Evolutionary conservation across 192 early-diverging fungal species (phyloP), one percentile per base, ranked within the genome.

Genomic region (Lobosporangium transversale): DNA sequence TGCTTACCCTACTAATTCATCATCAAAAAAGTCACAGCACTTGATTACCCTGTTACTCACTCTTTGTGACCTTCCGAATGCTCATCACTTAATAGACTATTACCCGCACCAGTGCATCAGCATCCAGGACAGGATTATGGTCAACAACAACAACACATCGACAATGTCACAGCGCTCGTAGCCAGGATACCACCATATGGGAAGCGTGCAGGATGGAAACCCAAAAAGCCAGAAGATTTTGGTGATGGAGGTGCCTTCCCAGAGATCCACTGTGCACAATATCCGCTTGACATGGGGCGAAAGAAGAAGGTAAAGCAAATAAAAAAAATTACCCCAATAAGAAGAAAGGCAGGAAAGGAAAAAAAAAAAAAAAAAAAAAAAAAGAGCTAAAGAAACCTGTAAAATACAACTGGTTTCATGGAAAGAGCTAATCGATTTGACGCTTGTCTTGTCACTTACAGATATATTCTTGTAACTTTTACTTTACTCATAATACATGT

Each of bases 221-320:
- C 97, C 59, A 87, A 89, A 61, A 89, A 86, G 17, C 70, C 83
- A 24, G 87, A 90, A 49, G 96, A 99, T 71, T 99, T 93, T 89
- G 96, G 94, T 58, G 94, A 96, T 82, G 98, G 98, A 33, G 98
- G 98, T 32, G 95, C 98, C 1, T 99, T 91, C 68, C 98, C 98
- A 26, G 98, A 99, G 80, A 91, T 97, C 58, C 89, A 90, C 67
- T 80, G 93, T 47, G 88, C 89, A 4, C 98, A 99, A 78, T 98
- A 97, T 62, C 98, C 98, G 14, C 80, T 95, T 32, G 94, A 95
- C 59, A 93, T 99, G 94, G 98, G 98, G 11, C 86, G 92, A 9
- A 90, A 89, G 62, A 90, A 89, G 57, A 81, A 68, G 31, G 76
- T 78, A 36, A 47, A 47, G 15, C 45, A 15, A 47, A 42, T 42